phyloP scores from a whole-genome alignment of 2,329 filamentous ascomycete genomes.

The Botrytis galanthina region DNA sequence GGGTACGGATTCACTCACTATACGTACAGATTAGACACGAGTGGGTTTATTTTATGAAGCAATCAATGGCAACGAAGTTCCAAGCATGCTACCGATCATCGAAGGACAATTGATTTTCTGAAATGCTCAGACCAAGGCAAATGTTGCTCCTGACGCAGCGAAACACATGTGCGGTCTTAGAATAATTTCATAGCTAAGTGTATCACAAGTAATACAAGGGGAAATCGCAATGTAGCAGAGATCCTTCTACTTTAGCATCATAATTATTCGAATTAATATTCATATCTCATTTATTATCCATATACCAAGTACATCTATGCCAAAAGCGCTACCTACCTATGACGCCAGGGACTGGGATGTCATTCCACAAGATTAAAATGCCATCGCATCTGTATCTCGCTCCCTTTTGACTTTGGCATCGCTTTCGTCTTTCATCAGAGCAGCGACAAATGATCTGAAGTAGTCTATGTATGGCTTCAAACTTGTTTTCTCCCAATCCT shows the following conservation, averaged over 20 bases:
- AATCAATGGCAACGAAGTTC: background rate
- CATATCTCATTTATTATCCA: background rate
- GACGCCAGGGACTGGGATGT: background rate
- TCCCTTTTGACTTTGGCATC: constrained; percentile 51
- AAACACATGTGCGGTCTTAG: no score
- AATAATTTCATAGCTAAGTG: background rate
- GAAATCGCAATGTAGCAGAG: background rate
- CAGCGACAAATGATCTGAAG: constrained; percentile 78
- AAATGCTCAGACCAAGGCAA: background rate
- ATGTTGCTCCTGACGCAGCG: background rate
- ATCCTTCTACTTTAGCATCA: no score
- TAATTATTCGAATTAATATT: background rate
- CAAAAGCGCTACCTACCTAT: background rate
- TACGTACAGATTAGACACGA: background rate
- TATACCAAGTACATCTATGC: background rate
- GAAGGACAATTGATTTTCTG: background rate
- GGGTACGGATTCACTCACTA: background rate
- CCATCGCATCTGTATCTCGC: constrained; percentile 55
- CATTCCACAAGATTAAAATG: constrained; percentile 49
- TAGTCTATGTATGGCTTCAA: constrained; percentile 89
- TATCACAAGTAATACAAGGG: background rate
- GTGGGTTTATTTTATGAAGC: background rate
- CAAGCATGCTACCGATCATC: background rate
- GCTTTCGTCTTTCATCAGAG: constrained; percentile 73
- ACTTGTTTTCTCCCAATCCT: constrained; percentile 97